These are phyloP conservation scores for Leishmania tarentolae DNA, from an alignment of 208 protist genomes.

Conservation along the genomic window DNA sequence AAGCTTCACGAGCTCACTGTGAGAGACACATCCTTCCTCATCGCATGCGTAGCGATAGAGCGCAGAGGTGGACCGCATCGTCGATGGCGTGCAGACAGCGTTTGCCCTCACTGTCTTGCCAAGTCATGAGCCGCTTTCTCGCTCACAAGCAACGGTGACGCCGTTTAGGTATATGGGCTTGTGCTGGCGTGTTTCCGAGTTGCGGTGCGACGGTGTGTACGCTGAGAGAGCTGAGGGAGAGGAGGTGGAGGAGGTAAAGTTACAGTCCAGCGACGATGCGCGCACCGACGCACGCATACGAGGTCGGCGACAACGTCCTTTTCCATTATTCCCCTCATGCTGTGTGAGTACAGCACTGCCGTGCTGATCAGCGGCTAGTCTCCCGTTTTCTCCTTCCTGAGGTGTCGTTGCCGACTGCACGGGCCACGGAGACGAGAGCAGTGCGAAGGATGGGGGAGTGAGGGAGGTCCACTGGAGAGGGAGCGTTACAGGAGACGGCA, in stretches of 20 bases:
- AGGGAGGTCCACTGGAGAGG: neutral
- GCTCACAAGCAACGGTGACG: neutral
- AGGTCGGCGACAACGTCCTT: neutral
- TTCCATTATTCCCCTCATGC: neutral
- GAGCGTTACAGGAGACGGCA: neutral
- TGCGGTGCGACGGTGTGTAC: neutral
- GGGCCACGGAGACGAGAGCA: neutral
- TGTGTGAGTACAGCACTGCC: neutral
- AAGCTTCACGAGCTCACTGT: slow-evolving; percentile 58
- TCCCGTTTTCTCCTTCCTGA: neutral
- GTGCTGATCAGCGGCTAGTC: neutral
- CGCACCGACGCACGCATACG: neutral
- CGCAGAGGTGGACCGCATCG: slow-evolving; percentile 63
- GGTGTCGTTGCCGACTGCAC: neutral
- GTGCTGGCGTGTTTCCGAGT: neutral
- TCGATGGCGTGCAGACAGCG: neutral
- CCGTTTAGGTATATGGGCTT: neutral
- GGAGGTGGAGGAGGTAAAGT: neutral
- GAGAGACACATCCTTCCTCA: slow-evolving; percentile 54
- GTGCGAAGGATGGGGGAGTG: neutral
- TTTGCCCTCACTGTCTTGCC: neutral
- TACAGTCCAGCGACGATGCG: neutral
- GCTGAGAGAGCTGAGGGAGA: neutral
- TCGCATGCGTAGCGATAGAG: slow-evolving; percentile 74
- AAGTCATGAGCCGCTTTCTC: neutral